Conservation (phyloP, 352 stramenopile species). For the Thalassiosira mediterranea region DNA sequence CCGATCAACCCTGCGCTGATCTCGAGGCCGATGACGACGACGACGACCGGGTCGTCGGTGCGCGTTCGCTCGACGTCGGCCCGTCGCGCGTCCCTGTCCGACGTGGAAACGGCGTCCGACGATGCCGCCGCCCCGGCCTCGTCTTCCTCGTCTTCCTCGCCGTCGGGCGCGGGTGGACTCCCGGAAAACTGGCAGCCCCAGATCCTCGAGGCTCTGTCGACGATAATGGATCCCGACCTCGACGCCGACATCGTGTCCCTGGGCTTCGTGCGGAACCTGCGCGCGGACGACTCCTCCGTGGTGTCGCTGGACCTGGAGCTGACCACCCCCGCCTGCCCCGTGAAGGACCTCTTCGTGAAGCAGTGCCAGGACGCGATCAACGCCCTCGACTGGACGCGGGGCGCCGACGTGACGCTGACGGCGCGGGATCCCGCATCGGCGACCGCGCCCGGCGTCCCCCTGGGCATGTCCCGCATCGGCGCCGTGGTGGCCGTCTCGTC, state of each 20-base stretch:
- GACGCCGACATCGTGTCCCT: constrained; percentile 84
- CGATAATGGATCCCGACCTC: constrained; percentile 84
- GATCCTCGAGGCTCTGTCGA: constrained; percentile 59
- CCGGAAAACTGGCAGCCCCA: constrained; percentile 70
- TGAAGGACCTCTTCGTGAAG: constrained; percentile 81
- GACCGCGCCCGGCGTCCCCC: constrained; percentile 10
- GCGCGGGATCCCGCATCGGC: constrained; percentile 50
- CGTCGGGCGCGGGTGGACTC: too few species aligned
- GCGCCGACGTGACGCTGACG: constrained; percentile 64
- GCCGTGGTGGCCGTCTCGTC: constrained; percentile 78
- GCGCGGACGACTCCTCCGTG: constrained; percentile 60
- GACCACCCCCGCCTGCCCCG: constrained; percentile 84
- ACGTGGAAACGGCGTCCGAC: too few species aligned
- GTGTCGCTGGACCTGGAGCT: constrained; percentile 84
- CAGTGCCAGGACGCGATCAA: constrained; percentile 71
- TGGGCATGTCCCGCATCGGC: constrained; percentile 71
- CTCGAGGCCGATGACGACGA: too few species aligned
- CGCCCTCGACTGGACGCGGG: constrained; percentile 53
- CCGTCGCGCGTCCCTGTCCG: too few species aligned
- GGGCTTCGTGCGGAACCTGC: constrained; percentile 84
- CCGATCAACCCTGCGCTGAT: too few species aligned
- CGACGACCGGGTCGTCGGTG: too few species aligned
- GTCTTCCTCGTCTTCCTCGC: neutral
- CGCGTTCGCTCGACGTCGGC: too few species aligned
- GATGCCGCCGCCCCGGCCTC: neutral